Evolutionary conservation across 2,329 filamentous ascomycete genomes (phyloP).

Genomic region (Colletotrichum sp.): DNA sequence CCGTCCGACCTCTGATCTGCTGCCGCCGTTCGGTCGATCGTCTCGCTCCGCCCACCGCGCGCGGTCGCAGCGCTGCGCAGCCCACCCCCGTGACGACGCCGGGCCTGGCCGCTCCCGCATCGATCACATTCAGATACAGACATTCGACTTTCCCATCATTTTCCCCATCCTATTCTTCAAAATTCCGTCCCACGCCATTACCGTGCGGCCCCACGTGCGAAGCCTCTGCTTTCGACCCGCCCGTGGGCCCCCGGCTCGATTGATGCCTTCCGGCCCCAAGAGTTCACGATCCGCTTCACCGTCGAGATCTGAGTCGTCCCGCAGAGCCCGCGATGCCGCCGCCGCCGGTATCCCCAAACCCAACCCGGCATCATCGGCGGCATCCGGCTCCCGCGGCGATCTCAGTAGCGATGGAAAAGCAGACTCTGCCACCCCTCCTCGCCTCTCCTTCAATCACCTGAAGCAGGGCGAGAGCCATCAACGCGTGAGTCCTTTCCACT

Average conservation of each 20-base stretch:
- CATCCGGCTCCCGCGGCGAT: background rate
- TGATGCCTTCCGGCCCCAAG: slow-evolving; percentile 19
- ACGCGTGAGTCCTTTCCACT: background rate
- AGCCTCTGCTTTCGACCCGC: background rate
- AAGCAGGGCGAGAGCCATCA: slow-evolving; percentile 17
- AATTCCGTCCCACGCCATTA: background rate
- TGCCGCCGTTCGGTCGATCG: background rate
- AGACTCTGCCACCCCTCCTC: background rate
- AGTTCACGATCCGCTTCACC: slow-evolving; percentile 15
- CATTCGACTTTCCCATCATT: background rate
- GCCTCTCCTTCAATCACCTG: slow-evolving; percentile 11
- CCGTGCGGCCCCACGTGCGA: slow-evolving; percentile 1
- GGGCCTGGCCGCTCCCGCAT: background rate
- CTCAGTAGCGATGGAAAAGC: background rate
- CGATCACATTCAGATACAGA: background rate
- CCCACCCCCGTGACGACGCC: background rate
- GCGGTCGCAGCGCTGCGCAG: background rate
- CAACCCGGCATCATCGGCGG: background rate
- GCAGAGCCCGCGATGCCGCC: background rate
- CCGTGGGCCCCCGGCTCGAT: slow-evolving; percentile 8
- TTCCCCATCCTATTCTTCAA: background rate
- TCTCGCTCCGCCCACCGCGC: background rate
- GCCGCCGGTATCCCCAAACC: background rate
- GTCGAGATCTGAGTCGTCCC: slow-evolving; percentile 3
- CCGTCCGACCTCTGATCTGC: background rate